Conservation (phyloP, 352 stramenopile genomes). For the Blastocystis sp. region DNA sequence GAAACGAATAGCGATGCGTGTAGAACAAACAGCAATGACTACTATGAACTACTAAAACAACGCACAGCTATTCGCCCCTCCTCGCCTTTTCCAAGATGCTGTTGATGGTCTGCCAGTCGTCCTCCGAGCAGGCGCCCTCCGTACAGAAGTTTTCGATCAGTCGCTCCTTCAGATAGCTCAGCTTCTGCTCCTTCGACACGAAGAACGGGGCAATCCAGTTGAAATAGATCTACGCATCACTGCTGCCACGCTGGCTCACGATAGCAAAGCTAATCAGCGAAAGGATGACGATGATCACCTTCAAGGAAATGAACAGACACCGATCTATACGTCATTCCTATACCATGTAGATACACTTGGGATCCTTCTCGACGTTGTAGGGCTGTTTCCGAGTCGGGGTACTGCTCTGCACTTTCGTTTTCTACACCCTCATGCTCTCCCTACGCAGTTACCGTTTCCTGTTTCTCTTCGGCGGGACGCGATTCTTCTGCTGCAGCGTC, state of each 20-base stretch:
- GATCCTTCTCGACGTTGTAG: conserved; percentile 60
- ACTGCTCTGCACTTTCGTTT: not conserved
- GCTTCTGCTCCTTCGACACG: conserved; percentile 27
- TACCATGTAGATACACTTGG: not conserved
- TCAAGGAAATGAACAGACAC: conserved; percentile 50
- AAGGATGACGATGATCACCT: conserved; percentile 46
- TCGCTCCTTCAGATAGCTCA: not conserved
- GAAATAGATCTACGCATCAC: conserved; percentile 26
- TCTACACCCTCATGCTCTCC: not conserved
- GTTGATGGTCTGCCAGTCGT: conserved; percentile 46
- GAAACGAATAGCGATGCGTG: not conserved
- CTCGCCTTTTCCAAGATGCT: conserved; percentile 32
- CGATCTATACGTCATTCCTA: conserved; percentile 20
- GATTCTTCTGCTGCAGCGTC: not conserved
- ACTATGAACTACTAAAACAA: conserved; percentile 17
- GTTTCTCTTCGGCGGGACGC: not conserved
- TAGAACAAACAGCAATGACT: not conserved
- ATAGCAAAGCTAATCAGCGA: conserved; percentile 40
- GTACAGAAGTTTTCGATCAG: conserved; percentile 25
- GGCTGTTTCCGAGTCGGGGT: not conserved
- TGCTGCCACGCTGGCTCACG: not conserved
- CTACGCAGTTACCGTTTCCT: not conserved
- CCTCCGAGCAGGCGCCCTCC: not conserved
- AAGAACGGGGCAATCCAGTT: conserved; percentile 57
- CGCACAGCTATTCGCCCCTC: not conserved